Evolutionary conservation across 2,329 filamentous ascomycete genomes (phyloP).

Genomic region (Curvularia verruculosa): DNA sequence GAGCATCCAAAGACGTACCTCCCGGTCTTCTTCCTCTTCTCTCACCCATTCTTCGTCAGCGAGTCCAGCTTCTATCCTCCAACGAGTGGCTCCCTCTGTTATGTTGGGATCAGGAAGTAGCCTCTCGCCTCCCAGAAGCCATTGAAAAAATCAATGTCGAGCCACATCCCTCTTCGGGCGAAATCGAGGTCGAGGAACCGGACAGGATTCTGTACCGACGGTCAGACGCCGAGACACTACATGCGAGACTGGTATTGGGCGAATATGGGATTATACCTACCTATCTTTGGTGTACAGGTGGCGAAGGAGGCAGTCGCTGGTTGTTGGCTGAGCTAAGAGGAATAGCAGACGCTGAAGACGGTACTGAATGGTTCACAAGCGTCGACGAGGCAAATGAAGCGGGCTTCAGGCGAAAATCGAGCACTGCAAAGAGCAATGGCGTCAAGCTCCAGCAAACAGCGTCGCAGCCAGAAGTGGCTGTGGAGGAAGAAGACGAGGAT

Average conservation of each 20-base stretch:
- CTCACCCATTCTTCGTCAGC: conserved; percentile 67
- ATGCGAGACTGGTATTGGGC: conserved; percentile 67
- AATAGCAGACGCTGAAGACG: conserved; percentile 63
- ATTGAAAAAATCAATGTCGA: conserved; percentile 70
- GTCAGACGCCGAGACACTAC: conserved; percentile 77
- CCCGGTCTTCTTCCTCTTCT: conserved; percentile 66
- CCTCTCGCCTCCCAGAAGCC: conserved; percentile 64
- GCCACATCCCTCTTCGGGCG: conserved; percentile 80
- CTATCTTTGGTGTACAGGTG: conserved; percentile 72
- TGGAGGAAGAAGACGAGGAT: conserved; percentile 62
- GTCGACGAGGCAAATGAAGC: conserved; percentile 67
- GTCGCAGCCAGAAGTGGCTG: conserved; percentile 22
- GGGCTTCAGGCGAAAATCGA: conserved; percentile 39
- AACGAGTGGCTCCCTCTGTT: conserved; percentile 74
- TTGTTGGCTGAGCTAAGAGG: conserved; percentile 72
- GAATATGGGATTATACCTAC: conserved; percentile 68
- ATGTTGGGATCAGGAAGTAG: conserved; percentile 68
- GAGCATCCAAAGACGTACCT: conserved; percentile 64
- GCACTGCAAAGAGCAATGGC: conserved; percentile 27
- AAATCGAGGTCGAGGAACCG: conserved; percentile 76
- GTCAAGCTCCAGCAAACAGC: conserved; percentile 13
- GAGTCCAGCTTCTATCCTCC: conserved; percentile 67
- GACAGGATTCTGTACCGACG: conserved; percentile 67
- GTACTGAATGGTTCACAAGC: conserved; percentile 62
- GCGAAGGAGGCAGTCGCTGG: conserved; percentile 71